Base-by-base conservation (phyloP, 768 basidiomycete species). In the Coprinopsis cinerea region DNA sequence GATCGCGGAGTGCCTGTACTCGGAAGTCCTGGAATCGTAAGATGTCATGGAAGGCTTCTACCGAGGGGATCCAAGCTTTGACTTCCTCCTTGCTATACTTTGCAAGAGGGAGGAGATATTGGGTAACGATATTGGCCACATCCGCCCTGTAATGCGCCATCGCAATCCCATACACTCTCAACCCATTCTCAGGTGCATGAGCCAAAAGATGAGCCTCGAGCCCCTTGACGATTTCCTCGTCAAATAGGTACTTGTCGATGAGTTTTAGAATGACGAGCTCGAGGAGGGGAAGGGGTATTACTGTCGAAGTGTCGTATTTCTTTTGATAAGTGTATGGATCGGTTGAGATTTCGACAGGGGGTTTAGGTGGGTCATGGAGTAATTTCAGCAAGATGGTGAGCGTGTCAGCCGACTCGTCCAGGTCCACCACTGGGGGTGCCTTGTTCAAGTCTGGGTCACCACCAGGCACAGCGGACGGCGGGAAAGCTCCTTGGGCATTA, bases 241-340 rank as follows among this genome's bases (percentile, higher is more conserved):
- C 68, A 18, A 88, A 67, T 3, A 68, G 70, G 56, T 88, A 88
- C 60, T 88, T 88, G 64, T 87, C 86, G 27, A 72, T 77, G 35
- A 87, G 67, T 39, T 59, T 64, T 59, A 82, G 74, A 54, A 88
- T 67, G 41, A 73, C 56, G 13, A 78, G 64, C 13, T 64, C 70
- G 32, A 88, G 74, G 15, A 88, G 63, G 18, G 85, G 85, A 9
- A 83, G 70, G 1, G 86, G 86, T 37, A 88, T 81, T 32, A 80
- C 65, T 10, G 78, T 71, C 0, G 66, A 61, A 26, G 65, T 60
- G 55, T 76, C 68, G 55, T 74, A 75, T 62, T 32, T 56, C 60
- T 44, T 59, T 69, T 39, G 62, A 51, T 53, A 57, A 59, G 47
- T 60, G 64, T 59, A 64, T 60, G 52, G 60, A 64, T 58, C 65